Evolutionary conservation across 2,329 filamentous ascomycete species (phyloP), one percentile per base, ranked within the genome.

Genomic region (Fusarium goolgardi): DNA sequence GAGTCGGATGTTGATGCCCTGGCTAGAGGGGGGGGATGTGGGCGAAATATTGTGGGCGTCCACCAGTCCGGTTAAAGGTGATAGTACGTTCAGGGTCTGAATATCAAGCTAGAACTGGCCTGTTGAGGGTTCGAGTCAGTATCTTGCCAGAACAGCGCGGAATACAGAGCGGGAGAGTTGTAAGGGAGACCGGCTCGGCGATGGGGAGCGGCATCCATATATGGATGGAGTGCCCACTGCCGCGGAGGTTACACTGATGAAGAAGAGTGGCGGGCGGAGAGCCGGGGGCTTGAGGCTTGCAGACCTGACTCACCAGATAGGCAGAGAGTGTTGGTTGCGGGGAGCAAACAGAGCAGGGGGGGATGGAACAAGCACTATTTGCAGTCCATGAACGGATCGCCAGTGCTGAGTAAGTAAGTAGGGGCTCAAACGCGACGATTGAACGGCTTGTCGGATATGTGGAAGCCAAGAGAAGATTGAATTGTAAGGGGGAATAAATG

Each of bases 1-100:
- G 49, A 59, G 57, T 65, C 57, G 44, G 64, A 70, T 59, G 61
- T 61, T 73, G 55, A 59, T 66, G 69, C 68, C 68, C 66, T 60
- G 65, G 60, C 58, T 50, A 55, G 59, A 57, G 60, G 60, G 59
- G n/a, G 59, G 63, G 59, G 46, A 69, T 64, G 69, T 60, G 69
- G 66, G 60, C 47, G 59, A 59, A 73, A 72, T 72, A 67, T 66
- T 71, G 58, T 73, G 70, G 70, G 60, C 57, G 69, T 69, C 63
- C 52, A 65, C 68, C 66, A 59, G 59, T 58, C 66, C 59, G 71
- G 65, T 40, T 62, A 64, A 63, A 58, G 61, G 44, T 49, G 49
- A 55, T 57, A 57, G 43, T 60, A 58, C 55, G 71, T 55, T 67
- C 46, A 57, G 58, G 50, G 59, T 65, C 50, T 45, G 62, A 60